Percentiles rank a stretch among this genome's conserved stretches.
Conservation (phyloP, 495 filamentous ascomycete species). For the Daldinia concentrica region DNA sequence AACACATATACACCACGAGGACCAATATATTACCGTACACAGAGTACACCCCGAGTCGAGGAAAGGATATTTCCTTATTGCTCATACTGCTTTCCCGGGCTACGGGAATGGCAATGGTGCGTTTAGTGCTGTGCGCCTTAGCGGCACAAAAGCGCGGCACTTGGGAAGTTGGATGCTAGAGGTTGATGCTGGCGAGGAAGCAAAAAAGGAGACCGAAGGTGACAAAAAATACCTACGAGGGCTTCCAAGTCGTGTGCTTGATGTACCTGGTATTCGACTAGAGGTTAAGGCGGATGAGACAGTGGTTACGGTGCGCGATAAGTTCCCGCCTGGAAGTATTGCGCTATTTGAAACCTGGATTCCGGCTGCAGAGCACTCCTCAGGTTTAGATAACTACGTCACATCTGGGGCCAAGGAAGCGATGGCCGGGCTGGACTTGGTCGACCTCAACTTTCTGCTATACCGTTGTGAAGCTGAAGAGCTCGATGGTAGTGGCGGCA, state of each 20-base stretch:
- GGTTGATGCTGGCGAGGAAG: slow-evolving; percentile 74
- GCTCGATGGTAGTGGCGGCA: slow-evolving; percentile 76
- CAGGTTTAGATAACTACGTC: slow-evolving; percentile 82
- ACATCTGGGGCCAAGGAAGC: slow-evolving; percentile 83
- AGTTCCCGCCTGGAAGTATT: slow-evolving; percentile 91
- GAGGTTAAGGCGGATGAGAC: slow-evolving; percentile 74
- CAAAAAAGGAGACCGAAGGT: slow-evolving; percentile 67
- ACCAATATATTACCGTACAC: slow-evolving; percentile 95
- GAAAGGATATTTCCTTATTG: slow-evolving; percentile 92
- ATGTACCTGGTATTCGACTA: slow-evolving; percentile 74
- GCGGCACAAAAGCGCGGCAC: slow-evolving; percentile 76
- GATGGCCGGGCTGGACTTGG: slow-evolving; percentile 73
- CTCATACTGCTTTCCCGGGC: slow-evolving; percentile 92
- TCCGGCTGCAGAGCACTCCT: slow-evolving; percentile 78
- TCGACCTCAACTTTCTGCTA: slow-evolving; percentile 90
- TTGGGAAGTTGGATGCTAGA: slow-evolving; percentile 90
- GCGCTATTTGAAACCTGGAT: slow-evolving; percentile 97
- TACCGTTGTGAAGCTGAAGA: slow-evolving; percentile 96
- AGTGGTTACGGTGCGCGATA: slow-evolving; percentile 79
- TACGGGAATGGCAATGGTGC: slow-evolving; percentile 81
- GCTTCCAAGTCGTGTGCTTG: slow-evolving; percentile 79
- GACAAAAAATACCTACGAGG: slow-evolving; percentile 79
- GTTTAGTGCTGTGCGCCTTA: slow-evolving; percentile 78
- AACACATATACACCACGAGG: slow-evolving; percentile 95
- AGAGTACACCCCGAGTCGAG: slow-evolving; percentile 88